These are phyloP conservation scores for Tetrahymena thermophila DNA, from an alignment of 73 alveolate species.

Conservation along the genomic window DNA sequence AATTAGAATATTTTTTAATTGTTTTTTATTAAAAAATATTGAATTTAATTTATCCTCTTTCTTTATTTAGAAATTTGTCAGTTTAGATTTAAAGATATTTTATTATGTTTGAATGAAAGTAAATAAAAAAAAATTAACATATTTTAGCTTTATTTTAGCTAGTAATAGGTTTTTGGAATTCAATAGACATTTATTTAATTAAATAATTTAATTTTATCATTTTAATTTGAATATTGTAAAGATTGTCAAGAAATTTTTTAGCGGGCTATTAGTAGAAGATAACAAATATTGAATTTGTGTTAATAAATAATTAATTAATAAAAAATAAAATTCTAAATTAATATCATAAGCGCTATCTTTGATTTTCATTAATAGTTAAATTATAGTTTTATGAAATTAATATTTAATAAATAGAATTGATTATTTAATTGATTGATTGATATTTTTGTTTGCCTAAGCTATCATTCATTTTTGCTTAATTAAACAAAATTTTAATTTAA, in stretches of 20 bases:
- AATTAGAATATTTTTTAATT: no score
- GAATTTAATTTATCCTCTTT: no score
- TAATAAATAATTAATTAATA: no score
- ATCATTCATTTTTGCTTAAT: neutral
- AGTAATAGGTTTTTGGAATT: neutral
- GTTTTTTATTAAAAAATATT: no score
- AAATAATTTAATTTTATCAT: no score
- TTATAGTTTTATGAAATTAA: neutral
- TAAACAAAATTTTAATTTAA: neutral
- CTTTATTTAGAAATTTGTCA: no score
- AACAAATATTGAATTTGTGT: neutral
- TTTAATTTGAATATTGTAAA: neutral
- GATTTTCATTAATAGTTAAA: neutral
- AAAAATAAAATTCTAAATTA: neutral
- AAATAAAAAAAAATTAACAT: no score
- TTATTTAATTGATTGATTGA: neutral
- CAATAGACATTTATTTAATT: neutral
- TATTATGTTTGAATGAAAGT: no score
- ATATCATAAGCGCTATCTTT: neutral
- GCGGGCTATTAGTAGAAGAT: neutral
- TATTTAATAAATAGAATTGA: no score
- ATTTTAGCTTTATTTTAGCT: no score
- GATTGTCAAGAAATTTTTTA: neutral
- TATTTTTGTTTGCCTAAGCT: neutral
- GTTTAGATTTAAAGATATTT: no score